Percentiles rank a stretch among this genome's conserved stretches.
phyloP scores from a whole-genome alignment of 1,284 basidiomycete species.

The Exsudoporus floridanus region DNA sequence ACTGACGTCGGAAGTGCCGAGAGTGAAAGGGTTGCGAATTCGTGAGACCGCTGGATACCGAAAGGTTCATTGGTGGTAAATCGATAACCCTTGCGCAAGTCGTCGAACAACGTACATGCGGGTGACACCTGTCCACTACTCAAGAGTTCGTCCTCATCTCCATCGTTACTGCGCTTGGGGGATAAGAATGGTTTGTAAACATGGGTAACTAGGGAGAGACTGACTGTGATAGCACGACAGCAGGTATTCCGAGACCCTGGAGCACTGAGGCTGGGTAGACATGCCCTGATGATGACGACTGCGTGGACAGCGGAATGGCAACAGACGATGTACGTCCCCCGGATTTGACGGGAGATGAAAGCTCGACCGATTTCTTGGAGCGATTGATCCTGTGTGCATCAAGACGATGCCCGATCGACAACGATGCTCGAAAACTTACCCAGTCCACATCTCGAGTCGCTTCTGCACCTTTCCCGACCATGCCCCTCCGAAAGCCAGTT shows the following conservation, averaged over 20 bases:
- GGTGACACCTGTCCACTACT: slow-evolving; percentile 77
- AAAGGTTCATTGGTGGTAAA: slow-evolving; percentile 5
- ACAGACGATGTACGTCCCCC: slow-evolving; percentile 27
- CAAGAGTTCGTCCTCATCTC: slow-evolving; percentile 60
- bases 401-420: not conserved
- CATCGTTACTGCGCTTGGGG: slow-evolving; percentile 33
- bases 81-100: slow-evolving; percentile 5
- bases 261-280: slow-evolving; percentile 30
- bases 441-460: slow-evolving; percentile 70
- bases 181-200: not conserved
- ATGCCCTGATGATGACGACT: slow-evolving; percentile 36
- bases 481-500: slow-evolving; percentile 42
- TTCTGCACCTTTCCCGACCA: slow-evolving; percentile 64
- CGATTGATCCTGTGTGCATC: slow-evolving; percentile 32
- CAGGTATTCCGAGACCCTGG: slow-evolving; percentile 28
- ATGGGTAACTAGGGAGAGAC: slow-evolving; percentile 1
- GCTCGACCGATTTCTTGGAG: slow-evolving; percentile 34
- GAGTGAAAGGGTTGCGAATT: slow-evolving; percentile 44
- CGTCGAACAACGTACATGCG: slow-evolving; percentile 45
- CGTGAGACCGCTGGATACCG: slow-evolving; percentile 36
- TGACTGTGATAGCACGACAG: slow-evolving; percentile 32
- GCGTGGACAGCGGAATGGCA: slow-evolving; percentile 35
- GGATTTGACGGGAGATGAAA: slow-evolving; percentile 25
- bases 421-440: slow-evolving; percentile 43
- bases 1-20: slow-evolving; percentile 43